Evolutionary conservation across 1,139 yeast genomes (phyloP).

Genomic region (Saccharomyces hybrid): DNA sequence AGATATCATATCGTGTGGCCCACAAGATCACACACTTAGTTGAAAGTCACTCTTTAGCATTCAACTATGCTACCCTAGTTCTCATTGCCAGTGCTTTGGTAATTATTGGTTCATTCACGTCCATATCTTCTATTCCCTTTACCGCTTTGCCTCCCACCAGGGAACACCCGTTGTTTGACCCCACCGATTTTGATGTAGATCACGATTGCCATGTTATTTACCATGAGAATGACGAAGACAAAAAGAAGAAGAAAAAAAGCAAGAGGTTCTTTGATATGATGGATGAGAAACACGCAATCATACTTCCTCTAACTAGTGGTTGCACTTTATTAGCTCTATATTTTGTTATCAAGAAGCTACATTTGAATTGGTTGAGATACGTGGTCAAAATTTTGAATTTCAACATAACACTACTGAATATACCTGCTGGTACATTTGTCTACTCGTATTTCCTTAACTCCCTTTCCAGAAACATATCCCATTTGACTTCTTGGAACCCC

Average conservation of each 20-base stretch:
- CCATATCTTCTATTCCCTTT: conserved; percentile 20
- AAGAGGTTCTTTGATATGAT: conserved; percentile 3
- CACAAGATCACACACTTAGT: conserved; percentile 6
- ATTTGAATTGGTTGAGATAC: conserved; percentile 10
- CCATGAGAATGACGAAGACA: conserved; percentile 7
- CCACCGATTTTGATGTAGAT: conserved; percentile 20
- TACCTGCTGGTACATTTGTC: conserved; percentile 14
- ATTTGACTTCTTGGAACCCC: conserved; percentile 10
- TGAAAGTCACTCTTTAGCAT: conserved; percentile 3
- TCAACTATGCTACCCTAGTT: conserved; percentile 5
- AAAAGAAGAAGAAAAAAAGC: conserved; percentile 9
- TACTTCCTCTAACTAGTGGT: conserved; percentile 17
- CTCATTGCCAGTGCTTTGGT: conserved; percentile 5
- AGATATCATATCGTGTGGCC: conserved; percentile 6
- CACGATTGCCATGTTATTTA: conserved; percentile 14
- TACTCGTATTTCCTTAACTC: conserved; percentile 12
- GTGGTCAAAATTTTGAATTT: conserved; percentile 11
- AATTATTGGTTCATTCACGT: conserved; percentile 17
- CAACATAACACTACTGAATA: conserved; percentile 9
- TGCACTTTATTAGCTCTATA: conserved; percentile 14
- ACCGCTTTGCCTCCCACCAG: conserved; percentile 26
- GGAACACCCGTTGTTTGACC: conserved; percentile 20
- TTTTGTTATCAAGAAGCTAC: conserved; percentile 11
- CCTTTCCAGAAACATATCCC: conserved; percentile 10
- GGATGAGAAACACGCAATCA: conserved; percentile 15